phyloP scores from a whole-genome alignment of 306 rosid genomes.

The Cucurbita ficifolia region DNA sequence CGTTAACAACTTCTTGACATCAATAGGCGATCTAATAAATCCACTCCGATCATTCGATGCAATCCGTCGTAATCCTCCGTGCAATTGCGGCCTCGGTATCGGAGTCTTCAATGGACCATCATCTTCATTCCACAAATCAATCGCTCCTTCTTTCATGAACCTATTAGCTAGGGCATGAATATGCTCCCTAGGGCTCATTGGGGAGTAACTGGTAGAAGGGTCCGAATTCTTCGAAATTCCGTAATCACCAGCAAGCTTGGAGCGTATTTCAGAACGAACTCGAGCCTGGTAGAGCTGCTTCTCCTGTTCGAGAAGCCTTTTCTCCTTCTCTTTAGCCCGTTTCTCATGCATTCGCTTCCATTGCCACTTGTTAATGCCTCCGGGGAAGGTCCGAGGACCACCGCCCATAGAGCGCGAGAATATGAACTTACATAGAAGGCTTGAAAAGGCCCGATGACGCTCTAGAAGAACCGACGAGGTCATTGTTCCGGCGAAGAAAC shows the following conservation, averaged over 20 bases:
- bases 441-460: conserved; percentile 22
- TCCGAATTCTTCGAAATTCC: conserved; percentile 5
- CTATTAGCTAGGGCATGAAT: conserved; percentile 64
- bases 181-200: conserved; percentile 50
- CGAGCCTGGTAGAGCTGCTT: conserved; percentile 79
- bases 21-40: conserved; percentile 19
- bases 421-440: conserved; percentile 19
- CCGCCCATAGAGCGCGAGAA: conserved; percentile 68
- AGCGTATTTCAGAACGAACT: conserved; percentile 71
- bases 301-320: conserved; percentile 55
- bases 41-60: conserved; percentile 7
- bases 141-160: conserved; percentile 60
- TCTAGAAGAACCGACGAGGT: conserved; percentile 23
- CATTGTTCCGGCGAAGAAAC: conserved; percentile 20
- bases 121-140: conserved; percentile 64
- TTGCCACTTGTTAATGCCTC: conserved; percentile 85
- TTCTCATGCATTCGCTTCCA: conserved; percentile 99
- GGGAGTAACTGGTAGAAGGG: conserved; percentile 24
- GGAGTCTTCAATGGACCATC: conserved; percentile 46
- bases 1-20: conserved; percentile 19
- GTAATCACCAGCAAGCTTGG: conserved; percentile 30
- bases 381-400: conserved; percentile 87
- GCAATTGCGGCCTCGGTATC: not conserved
- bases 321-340: conserved; percentile 59
- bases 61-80: not conserved